Evolutionary conservation across 2,329 filamentous ascomycete species (phyloP), one percentile per base, ranked within the genome.

Genomic region (Fusarium incarnatum): DNA sequence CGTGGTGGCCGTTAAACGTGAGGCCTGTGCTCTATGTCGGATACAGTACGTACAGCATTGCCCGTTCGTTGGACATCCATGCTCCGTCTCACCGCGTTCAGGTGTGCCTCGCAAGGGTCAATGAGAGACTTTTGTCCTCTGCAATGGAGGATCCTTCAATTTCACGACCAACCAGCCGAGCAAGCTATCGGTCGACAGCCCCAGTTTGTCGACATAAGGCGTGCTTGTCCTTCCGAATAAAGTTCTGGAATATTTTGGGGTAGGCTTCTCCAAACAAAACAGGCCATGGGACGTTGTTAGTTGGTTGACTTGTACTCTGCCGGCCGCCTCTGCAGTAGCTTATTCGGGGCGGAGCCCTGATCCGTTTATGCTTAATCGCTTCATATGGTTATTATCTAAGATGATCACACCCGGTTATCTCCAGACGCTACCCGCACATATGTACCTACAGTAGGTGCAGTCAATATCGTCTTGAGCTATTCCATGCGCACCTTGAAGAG

Each of bases 371-470:
- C 42, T 63, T 30, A 48, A 34, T 63, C 42, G 42, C 48, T 15
- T 56, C 34, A 64, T 64, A 20, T 18, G 55, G 34, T 40, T 47
- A 49, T 56, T 25, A 12, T 53, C 15, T 54, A 34, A 34, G 27
- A 68, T 67, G 45, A 32, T 16, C 60, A 64, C 64, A 40, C 40
- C 52, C 49, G 53, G 57, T 61, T 71, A 71, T 71, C 52, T 65
- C 64, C 67, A 68, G 55, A 61, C 55, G 41, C 23, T 28, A 25
- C 42, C 48, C 40, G 23, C 42, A 12, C 32, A 49, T 54, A 28
- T n/a, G 32, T 37, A 37, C 32, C 32, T 37, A 37, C 32, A 12
- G 34, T 7, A 37, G 18, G 10, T 37, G 34, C 23, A 25, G 41
- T 34, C 11, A 13, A 53, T 40, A 42, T 42, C 13, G n/a, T 53